Conservation (phyloP, 495 filamentous ascomycete species). For the Neurospora tetraspora region DNA sequence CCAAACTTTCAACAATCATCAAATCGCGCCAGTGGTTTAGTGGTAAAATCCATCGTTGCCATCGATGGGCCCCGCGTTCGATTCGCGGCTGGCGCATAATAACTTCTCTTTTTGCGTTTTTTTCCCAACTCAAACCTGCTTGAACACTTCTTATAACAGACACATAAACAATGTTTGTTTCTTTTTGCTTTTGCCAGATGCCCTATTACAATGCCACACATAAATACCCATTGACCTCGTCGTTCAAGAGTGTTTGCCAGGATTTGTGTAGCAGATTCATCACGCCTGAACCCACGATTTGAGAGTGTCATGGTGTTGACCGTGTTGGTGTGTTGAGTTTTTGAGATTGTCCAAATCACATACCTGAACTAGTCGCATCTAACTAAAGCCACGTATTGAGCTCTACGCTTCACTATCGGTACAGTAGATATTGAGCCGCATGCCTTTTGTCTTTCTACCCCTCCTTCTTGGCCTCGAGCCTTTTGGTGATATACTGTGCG, state of each 20-base stretch:
- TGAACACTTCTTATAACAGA: not conserved
- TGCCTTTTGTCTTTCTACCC: not conserved
- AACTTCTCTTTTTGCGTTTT: not conserved
- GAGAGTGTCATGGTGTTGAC: too few species aligned
- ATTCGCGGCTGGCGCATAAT: conserved; percentile 37
- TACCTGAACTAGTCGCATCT: not conserved
- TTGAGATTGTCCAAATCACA: not conserved
- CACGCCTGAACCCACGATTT: not conserved
- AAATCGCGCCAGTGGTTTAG: conserved; percentile 32
- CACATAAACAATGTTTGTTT: not conserved
- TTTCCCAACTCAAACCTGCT: not conserved
- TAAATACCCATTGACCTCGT: not conserved
- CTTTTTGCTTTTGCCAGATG: not conserved
- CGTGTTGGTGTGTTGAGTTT: not conserved
- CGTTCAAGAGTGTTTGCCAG: not conserved
- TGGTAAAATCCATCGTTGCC: conserved; percentile 47
- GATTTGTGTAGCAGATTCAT: not conserved
- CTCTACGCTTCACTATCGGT: not conserved
- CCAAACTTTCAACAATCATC: not conserved
- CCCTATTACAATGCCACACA: too few species aligned
- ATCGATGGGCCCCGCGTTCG: conserved; percentile 45
- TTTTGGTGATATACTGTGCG: not conserved
- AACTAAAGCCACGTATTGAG: not conserved
- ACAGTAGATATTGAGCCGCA: not conserved
- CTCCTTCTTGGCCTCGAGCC: not conserved